Evolutionary conservation across 768 basidiomycete genomes (phyloP).

Genomic region (Termitomyces sp.): DNA sequence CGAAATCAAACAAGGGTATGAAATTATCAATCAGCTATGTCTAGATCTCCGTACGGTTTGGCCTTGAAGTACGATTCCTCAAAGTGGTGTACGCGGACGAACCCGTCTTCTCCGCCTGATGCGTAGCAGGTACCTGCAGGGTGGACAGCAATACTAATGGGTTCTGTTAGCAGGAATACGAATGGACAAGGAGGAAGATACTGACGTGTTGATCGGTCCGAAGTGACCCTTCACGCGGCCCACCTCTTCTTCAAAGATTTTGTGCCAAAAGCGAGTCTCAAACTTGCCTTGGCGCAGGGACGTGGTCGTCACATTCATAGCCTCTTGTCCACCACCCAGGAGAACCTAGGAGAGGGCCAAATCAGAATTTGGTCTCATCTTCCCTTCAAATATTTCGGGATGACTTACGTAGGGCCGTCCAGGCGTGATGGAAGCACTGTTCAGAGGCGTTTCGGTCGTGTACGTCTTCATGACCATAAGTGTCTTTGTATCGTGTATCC

Average conservation of each 20-base stretch:
- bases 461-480: conserved; percentile 92
- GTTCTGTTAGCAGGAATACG: conserved; percentile 3
- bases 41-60: conserved; percentile 88
- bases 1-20: conserved; percentile 8
- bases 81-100: conserved; percentile 87
- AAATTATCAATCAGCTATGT: conserved; percentile 49
- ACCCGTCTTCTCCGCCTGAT: conserved; percentile 96
- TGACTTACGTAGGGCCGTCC: conserved; percentile 75
- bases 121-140: conserved; percentile 87
- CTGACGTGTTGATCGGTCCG: conserved; percentile 93
- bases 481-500: conserved; percentile 88
- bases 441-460: conserved; percentile 90
- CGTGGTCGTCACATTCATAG: conserved; percentile 96
- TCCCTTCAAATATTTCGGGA: background rate
- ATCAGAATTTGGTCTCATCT: background rate
- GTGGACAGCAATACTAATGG: conserved; percentile 82
- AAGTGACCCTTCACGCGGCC: conserved; percentile 98
- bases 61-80: conserved; percentile 94
- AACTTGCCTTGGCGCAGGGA: conserved; percentile 94
- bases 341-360: conserved; percentile 53
- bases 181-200: conserved; percentile 19
- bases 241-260: conserved; percentile 93
- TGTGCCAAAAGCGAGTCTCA: conserved; percentile 98
- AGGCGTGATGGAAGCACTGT: conserved; percentile 87
- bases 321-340: conserved; percentile 96